Base-by-base conservation (phyloP, 1,139 yeast genomes). In the Candida dubliniensis region DNA sequence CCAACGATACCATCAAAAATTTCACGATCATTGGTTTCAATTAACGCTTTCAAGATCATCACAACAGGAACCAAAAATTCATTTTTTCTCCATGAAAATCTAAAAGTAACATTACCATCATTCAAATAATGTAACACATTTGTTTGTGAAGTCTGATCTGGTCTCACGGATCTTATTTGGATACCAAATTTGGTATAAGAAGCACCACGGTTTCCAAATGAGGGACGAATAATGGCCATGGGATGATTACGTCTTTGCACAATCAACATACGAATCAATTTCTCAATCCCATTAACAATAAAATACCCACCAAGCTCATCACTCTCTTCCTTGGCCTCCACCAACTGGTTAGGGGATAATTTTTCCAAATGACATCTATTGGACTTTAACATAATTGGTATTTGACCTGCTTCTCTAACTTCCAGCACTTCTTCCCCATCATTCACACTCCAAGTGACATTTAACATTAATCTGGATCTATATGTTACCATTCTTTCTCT, bases 241-340 rank as follows among this genome's bases (percentile, higher is more conserved):
- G 98, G 96, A 63, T 90, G 98, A 66, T 95, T 93, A 67, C 99
- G 80, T 67, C 98, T 85, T 70, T 93, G 99, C 15, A 93, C 97
- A 73, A 93, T 90, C 66, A 95, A 81, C 98, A 93, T 89, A 71
- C 99, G 88, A 58, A 93, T 82, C 58, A 93, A 76, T 68, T 93
- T 95, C 66, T 93, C 99, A 56, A 91, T 90, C 74, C 99, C 99
- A 63, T 93, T 93, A 47, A 93, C 93, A 54, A 93, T 81, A 64
- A 95, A 93, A 66, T 93, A 93, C 31, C 99, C 99, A 50, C 99
- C 99, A 50, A 90, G 71, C 64, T 93, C 99, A 63, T 95, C 99
- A 36, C 90, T 79, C 66, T 95, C 99, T 68, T 93, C 99, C 61
- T 85, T 85, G 47, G 74, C 76, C 23, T 76, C 69, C 12, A 93